These are phyloP conservation scores for Starmerella cellae DNA, from an alignment of 805 yeast genomes.

Conservation along the genomic window DNA sequence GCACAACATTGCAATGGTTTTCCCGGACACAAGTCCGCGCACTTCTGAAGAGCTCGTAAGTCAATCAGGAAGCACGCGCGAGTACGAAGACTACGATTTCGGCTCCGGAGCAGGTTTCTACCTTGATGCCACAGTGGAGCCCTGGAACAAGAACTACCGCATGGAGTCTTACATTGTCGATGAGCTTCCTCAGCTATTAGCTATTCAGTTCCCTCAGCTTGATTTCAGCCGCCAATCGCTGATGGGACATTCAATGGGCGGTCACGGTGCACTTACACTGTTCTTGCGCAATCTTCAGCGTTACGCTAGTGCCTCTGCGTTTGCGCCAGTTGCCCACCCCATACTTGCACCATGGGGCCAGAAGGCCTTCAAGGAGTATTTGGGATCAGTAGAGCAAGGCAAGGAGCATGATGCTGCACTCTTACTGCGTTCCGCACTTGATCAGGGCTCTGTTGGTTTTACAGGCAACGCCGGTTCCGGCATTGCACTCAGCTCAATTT, in stretches of 20 bases:
- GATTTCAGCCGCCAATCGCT: conserved; percentile 51
- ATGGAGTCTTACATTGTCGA: conserved; percentile 75
- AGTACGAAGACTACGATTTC: conserved; percentile 73
- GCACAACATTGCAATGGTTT: conserved; percentile 75
- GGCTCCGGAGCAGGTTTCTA: conserved; percentile 96
- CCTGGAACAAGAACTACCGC: conserved; percentile 59
- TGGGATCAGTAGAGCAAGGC: conserved; percentile 50
- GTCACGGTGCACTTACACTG: conserved; percentile 77
- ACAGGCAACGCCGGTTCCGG: background rate
- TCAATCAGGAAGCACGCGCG: conserved; percentile 52
- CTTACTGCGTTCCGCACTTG: conserved; percentile 36
- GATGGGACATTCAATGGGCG: conserved; percentile 99
- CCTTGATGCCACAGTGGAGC: conserved; percentile 64
- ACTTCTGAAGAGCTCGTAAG: conserved; percentile 31
- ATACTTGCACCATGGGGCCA: conserved; percentile 71
- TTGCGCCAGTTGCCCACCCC: conserved; percentile 84
- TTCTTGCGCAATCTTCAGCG: conserved; percentile 53
- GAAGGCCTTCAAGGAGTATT: conserved; percentile 67
- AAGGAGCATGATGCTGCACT: conserved; percentile 69
- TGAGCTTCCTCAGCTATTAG: conserved; percentile 51
- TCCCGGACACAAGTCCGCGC: conserved; percentile 95
- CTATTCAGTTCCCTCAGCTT: conserved; percentile 29
- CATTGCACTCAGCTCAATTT: too few species aligned
- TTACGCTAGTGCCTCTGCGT: conserved; percentile 74
- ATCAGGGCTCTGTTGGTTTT: conserved; percentile 24